Evolutionary conservation across 2,329 filamentous ascomycete species (phyloP).

Genomic region (Pseudogymnoascus sp.): DNA sequence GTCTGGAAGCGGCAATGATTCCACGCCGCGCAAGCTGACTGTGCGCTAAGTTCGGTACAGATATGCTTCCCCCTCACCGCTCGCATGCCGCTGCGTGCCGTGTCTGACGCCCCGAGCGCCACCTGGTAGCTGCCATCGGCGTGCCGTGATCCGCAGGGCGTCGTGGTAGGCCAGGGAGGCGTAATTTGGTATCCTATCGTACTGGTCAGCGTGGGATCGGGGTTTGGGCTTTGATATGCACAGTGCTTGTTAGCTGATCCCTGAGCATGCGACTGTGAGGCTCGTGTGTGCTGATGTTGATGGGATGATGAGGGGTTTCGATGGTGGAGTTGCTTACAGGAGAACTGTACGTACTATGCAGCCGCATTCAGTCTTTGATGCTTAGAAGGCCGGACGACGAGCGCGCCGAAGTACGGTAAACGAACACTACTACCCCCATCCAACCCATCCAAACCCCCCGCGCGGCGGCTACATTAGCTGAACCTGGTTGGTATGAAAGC

Average conservation of each 20-base stretch:
- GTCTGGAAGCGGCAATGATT: conserved; percentile 1
- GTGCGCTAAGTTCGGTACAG: background rate
- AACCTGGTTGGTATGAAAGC: background rate
- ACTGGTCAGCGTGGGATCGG: background rate
- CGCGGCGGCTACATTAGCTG: background rate
- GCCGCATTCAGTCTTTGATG: background rate
- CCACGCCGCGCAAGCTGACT: background rate
- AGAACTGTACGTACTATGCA: background rate
- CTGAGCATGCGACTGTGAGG: background rate
- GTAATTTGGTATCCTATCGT: background rate
- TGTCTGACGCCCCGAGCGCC: background rate
- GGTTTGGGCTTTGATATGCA: background rate
- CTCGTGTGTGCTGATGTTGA: background rate
- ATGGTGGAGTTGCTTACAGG: background rate
- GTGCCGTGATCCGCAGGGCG: background rate
- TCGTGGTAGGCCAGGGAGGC: background rate
- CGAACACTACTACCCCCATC: background rate
- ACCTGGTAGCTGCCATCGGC: background rate
- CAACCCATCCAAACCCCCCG: background rate
- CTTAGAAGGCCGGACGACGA: background rate
- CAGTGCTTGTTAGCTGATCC: background rate
- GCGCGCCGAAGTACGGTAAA: background rate
- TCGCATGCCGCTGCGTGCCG: background rate
- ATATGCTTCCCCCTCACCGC: background rate
- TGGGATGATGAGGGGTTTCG: background rate